Evolutionary conservation across 768 basidiomycete genomes (phyloP), one percentile per base, ranked within the genome.

Genomic region (Lentinula edodes): DNA sequence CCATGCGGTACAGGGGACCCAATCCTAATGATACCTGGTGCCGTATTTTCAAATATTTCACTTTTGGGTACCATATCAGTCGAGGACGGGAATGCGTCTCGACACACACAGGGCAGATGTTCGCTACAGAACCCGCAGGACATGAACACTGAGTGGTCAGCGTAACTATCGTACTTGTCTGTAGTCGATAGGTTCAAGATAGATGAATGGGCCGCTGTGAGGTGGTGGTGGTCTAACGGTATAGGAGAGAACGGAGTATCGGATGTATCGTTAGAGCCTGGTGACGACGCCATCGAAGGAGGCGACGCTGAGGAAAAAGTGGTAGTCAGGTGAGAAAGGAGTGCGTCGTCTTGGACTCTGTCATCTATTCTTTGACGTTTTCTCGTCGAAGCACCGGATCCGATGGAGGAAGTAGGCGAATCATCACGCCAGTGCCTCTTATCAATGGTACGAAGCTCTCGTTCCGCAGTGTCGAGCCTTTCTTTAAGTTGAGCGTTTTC

Each of bases 51-150:
- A 45, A 68, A 69, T 10, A 62, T 59, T 63, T 72, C 73, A 32
- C 66, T 63, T 61, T 69, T 72, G 61, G 63, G 63, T 41, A 62
- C 65, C 16, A 61, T 61, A 10, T 69, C 71, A 12, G 72, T 69
- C 34, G 74, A 73, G 55, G 83, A 78, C 63, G 85, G 82, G 43
- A 81, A 80, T 48, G 88, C 76, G 69, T 91, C 89, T 59, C 84
- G 83, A 72, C 93, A 95, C 46, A 94, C 82, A 68, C 93, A 95
- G 43, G 86, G 82, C 15, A 81, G 81, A 62, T 80, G 80, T 48
- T 86, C 84, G 61, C 75, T 82, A 70, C 93, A 95, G 72, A 93
- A 85, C 2, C 91, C 88, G 69, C 93, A 95, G 83, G 4, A 80
- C 68, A 13, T 80, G 74, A 60, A 80, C 10, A 73, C 57, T 2